Percentiles rank a stretch among this genome's conserved stretches.
Conservation (phyloP, 176 grass and related monocot genomes). For the Musa itinerans region DNA sequence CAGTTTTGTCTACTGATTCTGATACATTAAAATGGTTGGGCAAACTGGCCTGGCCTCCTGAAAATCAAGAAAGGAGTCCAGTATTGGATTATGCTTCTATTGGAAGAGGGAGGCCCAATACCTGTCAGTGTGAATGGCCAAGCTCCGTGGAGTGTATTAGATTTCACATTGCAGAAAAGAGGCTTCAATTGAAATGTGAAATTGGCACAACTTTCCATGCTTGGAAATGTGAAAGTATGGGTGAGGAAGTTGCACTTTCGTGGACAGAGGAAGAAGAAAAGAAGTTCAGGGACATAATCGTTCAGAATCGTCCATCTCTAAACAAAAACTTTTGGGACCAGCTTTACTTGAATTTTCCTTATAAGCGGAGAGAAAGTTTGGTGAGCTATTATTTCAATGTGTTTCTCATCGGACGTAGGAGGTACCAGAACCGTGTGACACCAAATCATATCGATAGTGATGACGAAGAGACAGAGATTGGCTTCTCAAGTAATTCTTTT, state of each 20-base stretch:
- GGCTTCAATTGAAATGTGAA: conserved; percentile 37
- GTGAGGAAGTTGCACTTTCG: conserved; percentile 34
- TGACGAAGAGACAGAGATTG: conserved; percentile 33
- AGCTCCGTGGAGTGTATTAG: conserved; percentile 38
- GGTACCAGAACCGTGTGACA: conserved; percentile 32
- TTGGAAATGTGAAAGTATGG: conserved; percentile 26
- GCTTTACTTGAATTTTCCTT: conserved; percentile 17
- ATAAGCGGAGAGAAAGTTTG: conserved; percentile 22
- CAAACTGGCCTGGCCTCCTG: conserved; percentile 21
- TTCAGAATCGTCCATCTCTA: conserved; percentile 20
- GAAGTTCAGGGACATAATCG: conserved; percentile 25
- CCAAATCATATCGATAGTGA: conserved; percentile 33
- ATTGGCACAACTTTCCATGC: conserved; percentile 32
- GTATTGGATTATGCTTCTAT: conserved; percentile 11
- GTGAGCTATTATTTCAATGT: conserved; percentile 62
- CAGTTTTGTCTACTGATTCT: conserved; percentile 6
- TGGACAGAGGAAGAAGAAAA: conserved; percentile 40
- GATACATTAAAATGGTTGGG: conserved; percentile 39
- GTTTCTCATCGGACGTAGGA: conserved; percentile 28
- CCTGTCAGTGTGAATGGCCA: conserved; percentile 26
- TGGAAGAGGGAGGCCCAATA: conserved; percentile 29
- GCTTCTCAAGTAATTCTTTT: conserved; percentile 15
- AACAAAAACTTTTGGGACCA: conserved; percentile 31
- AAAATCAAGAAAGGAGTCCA: conserved; percentile 7
- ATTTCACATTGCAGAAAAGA: conserved; percentile 51